Percentiles rank a stretch among this genome's conserved stretches.
These are phyloP conservation scores for Solanum hybrid DNA, from an alignment of 305 asterid genomes.

Conservation along the genomic window DNA sequence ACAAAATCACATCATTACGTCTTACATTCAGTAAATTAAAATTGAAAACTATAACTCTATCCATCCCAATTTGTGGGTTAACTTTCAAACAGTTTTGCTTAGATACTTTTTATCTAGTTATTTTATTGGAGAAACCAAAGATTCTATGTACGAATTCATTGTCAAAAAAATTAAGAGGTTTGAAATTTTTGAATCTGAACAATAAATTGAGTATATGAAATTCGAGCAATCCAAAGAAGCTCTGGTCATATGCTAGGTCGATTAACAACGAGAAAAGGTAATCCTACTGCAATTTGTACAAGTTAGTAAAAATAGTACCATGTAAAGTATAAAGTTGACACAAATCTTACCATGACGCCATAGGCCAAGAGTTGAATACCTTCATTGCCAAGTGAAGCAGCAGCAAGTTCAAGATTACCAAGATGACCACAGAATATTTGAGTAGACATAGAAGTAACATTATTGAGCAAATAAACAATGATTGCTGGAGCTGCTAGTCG, in stretches of 20 bases:
- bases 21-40: neutral
- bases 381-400: slow-evolving; percentile 28
- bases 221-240: too few relatives aligned
- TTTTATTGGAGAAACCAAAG: neutral
- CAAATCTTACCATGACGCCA: slow-evolving; percentile 25
- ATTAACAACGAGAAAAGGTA: too few relatives aligned
- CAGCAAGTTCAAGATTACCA: slow-evolving; percentile 30
- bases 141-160: neutral
- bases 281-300: too few relatives aligned
- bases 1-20: neutral
- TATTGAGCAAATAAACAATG: slow-evolving; percentile 22
- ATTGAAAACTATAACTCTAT: neutral
- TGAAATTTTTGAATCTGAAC: too few relatives aligned
- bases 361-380: slow-evolving; percentile 30
- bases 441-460: slow-evolving; percentile 18
- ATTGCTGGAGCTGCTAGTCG: slow-evolving; percentile 23
- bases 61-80: too few relatives aligned
- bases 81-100: too few relatives aligned
- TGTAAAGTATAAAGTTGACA: too few relatives aligned
- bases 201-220: too few relatives aligned
- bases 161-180: too few relatives aligned
- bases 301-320: neutral
- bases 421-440: slow-evolving; percentile 24
- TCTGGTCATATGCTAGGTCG: too few relatives aligned
- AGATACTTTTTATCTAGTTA: too few relatives aligned